Evolutionary conservation across 2,329 filamentous ascomycete species (phyloP).

Genomic region (Cercospora berteroae): DNA sequence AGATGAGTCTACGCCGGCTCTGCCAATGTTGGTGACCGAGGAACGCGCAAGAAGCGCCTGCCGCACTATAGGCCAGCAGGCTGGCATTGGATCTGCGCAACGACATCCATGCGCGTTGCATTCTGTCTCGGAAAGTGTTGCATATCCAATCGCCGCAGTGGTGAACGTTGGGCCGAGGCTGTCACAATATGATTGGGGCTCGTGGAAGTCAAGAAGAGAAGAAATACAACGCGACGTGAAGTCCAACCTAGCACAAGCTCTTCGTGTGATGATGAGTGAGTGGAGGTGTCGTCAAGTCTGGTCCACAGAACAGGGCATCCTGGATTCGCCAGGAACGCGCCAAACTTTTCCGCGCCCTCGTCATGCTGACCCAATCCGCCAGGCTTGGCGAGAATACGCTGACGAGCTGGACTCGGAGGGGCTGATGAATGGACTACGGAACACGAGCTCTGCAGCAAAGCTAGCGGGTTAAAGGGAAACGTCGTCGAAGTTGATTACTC

Average conservation of each 20-base stretch:
- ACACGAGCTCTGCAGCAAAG: not conserved
- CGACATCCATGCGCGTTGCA: constrained; percentile 21
- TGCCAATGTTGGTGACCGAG: constrained; percentile 22
- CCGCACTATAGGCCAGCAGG: constrained; percentile 16
- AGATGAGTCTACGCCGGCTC: constrained; percentile 12
- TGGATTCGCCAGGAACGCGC: constrained; percentile 8
- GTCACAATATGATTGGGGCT: not conserved
- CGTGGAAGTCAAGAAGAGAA: not conserved
- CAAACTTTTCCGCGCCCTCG: not conserved
- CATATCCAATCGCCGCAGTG: constrained; percentile 11
- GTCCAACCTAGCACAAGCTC: not conserved
- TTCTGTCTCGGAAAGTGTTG: constrained; percentile 13
- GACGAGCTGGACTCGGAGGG: not conserved
- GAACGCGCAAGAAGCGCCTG: constrained; percentile 19
- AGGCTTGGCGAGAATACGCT: not conserved
- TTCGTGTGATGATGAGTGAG: too few relatives aligned
- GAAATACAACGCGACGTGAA: not conserved
- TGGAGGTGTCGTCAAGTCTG: not conserved
- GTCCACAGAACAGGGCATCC: constrained; percentile 3
- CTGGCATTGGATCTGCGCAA: constrained; percentile 11
- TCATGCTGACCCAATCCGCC: not conserved
- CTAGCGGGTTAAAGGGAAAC: not conserved
- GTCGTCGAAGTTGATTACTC: not conserved
- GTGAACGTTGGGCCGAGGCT: not conserved
- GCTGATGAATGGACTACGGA: not conserved